Evolutionary conservation across 1,284 basidiomycete genomes (phyloP).

Genomic region (Gymnopus androsaceus): DNA sequence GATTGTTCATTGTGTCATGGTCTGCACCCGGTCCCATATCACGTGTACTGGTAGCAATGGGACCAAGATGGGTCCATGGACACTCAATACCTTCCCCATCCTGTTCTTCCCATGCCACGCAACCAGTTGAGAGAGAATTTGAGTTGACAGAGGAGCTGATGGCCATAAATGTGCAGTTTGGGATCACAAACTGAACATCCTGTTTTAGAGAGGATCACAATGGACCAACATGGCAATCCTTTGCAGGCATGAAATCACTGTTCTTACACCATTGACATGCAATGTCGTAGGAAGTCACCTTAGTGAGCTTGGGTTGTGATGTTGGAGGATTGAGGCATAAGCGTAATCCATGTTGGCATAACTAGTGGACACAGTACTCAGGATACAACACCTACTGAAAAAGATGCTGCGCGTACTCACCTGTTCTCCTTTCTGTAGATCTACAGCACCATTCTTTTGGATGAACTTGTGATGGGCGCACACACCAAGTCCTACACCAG

Average conservation of each 20-base stretch:
- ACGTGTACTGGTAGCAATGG: constrained; percentile 20
- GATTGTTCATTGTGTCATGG: constrained; percentile 29
- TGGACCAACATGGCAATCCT: not conserved
- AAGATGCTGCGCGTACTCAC: not conserved
- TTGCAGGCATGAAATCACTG: too few relatives aligned
- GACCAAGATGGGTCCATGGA: constrained; percentile 18
- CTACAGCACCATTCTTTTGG: constrained; percentile 2
- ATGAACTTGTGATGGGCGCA: constrained; percentile 1
- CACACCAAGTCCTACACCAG: not conserved
- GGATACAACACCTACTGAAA: not conserved
- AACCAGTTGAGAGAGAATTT: too few relatives aligned
- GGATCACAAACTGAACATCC: constrained; percentile 11
- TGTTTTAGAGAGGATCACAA: not conserved
- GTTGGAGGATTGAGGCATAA: not conserved
- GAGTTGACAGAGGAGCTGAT: too few relatives aligned
- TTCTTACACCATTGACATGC: too few relatives aligned
- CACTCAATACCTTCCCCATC: too few relatives aligned
- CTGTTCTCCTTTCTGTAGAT: constrained; percentile 7
- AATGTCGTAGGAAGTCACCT: too few relatives aligned
- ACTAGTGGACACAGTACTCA: constrained; percentile 5
- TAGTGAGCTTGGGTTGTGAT: too few relatives aligned
- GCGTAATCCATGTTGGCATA: constrained; percentile 11
- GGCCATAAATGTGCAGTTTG: too few relatives aligned
- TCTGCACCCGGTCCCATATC: constrained; percentile 29
- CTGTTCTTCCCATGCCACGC: too few relatives aligned